phyloP scores from a whole-genome alignment of 2,329 filamentous ascomycete genomes.

The Endothia cerciana region DNA sequence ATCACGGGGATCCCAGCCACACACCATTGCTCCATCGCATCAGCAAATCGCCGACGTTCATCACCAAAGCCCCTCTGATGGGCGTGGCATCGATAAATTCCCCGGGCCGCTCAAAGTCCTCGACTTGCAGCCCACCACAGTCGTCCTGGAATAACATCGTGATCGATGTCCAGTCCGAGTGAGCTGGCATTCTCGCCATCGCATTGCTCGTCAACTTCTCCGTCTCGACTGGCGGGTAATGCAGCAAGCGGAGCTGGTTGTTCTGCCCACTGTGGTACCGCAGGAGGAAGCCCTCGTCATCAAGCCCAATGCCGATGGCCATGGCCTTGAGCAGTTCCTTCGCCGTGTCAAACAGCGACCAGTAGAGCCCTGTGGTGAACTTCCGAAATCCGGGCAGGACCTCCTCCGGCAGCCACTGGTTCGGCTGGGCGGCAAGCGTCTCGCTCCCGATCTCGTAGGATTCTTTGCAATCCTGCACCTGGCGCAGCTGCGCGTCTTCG shows the following conservation, averaged over 20 bases:
- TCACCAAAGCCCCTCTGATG: slow-evolving; percentile 23
- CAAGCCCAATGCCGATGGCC: slow-evolving; percentile 40
- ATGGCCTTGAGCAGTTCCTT: slow-evolving; percentile 38
- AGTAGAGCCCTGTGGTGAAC: slow-evolving; percentile 39
- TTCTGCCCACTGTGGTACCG: slow-evolving; percentile 56
- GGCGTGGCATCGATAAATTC: slow-evolving; percentile 28
- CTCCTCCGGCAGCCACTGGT: slow-evolving; percentile 45
- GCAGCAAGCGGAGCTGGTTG: slow-evolving; percentile 63
- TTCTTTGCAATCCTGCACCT: slow-evolving; percentile 37
- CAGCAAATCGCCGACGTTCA: slow-evolving; percentile 29
- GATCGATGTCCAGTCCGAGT: slow-evolving; percentile 44
- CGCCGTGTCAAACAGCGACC: slow-evolving; percentile 36
- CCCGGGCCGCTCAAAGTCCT: slow-evolving; percentile 20
- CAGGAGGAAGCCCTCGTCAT: slow-evolving; percentile 33
- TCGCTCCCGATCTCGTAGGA: slow-evolving; percentile 33
- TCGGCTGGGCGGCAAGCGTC: slow-evolving; percentile 32
- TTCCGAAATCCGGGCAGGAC: slow-evolving; percentile 42
- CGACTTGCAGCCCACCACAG: slow-evolving; percentile 49
- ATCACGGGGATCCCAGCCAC: not conserved
- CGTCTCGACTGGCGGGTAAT: slow-evolving; percentile 47
- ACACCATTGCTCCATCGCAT: slow-evolving; percentile 31
- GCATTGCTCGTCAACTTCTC: slow-evolving; percentile 36
- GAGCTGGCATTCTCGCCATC: slow-evolving; percentile 35
- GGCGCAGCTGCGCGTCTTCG: slow-evolving; percentile 26
- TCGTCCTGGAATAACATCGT: slow-evolving; percentile 52